A percentile compares a stretch with the other conserved stretches of the same genome.
Conservation (phyloP, 2,329 filamentous ascomycete species). For the Colletotrichum sp. region DNA sequence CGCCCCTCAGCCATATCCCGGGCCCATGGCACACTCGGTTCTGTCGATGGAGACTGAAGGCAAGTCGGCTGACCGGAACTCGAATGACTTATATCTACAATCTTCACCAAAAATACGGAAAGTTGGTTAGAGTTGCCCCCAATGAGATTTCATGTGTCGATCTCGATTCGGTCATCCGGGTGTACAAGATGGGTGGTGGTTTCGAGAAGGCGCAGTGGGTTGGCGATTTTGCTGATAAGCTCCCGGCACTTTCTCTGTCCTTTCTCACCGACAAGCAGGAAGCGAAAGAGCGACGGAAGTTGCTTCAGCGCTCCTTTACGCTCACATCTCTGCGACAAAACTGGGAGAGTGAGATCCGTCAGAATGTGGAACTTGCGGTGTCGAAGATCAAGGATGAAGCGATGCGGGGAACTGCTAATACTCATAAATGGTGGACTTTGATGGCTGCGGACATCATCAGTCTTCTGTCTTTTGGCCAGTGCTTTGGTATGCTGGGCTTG, state of each 20-base stretch:
- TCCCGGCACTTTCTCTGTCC: not conserved
- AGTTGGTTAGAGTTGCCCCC: not conserved
- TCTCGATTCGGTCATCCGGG: not conserved
- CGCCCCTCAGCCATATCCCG: not conserved
- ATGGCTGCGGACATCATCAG: conserved; percentile 61
- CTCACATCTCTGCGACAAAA: conserved; percentile 36
- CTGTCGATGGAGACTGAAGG: not conserved
- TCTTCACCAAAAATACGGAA: not conserved
- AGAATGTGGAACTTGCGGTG: conserved; percentile 43
- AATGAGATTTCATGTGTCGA: not conserved
- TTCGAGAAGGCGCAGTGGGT: conserved; percentile 1
- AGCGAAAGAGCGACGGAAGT: conserved; percentile 30
- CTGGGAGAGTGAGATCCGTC: conserved; percentile 36
- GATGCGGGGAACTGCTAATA: conserved; percentile 41
- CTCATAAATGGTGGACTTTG: conserved; percentile 60
- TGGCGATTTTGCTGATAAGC: not conserved
- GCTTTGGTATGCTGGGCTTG: conserved; percentile 55
- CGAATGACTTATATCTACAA: not conserved
- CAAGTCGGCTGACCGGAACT: not conserved
- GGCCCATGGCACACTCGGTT: not conserved
- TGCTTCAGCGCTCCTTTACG: conserved; percentile 45
- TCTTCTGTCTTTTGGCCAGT: conserved; percentile 59
- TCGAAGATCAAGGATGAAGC: conserved; percentile 49
- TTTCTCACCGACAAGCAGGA: not conserved
- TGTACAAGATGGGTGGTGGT: not conserved